phyloP scores from a whole-genome alignment of 2,329 filamentous ascomycete genomes.

The Macrophomina pseudophaseolina region DNA sequence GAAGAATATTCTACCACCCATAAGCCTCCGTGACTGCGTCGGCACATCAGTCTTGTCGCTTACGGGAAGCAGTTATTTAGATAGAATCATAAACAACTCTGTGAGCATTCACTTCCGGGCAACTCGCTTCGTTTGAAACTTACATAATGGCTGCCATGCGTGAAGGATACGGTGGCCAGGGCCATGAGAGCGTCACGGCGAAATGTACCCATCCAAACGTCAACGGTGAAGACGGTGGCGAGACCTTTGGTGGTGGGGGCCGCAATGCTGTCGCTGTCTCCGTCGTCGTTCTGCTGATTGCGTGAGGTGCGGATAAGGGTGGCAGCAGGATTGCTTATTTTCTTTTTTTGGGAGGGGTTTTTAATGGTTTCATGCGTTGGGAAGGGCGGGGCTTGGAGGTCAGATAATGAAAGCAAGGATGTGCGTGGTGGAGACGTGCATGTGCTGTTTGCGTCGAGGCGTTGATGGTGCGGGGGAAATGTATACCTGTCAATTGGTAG shows the following conservation, averaged over 20 bases:
- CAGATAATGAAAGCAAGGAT: neutral
- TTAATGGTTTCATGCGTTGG: neutral
- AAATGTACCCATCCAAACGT: constrained; percentile 39
- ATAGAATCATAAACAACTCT: too few species aligned
- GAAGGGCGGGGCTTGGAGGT: neutral
- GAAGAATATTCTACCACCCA: too few species aligned
- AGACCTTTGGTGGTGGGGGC: neutral
- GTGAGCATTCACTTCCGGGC: too few species aligned
- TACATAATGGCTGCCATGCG: constrained; percentile 29
- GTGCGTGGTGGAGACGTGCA: neutral
- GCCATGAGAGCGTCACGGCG: constrained; percentile 36
- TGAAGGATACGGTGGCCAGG: constrained; percentile 49
- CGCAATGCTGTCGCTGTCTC: too few species aligned
- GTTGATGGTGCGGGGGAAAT: too few species aligned
- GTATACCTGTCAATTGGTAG: too few species aligned
- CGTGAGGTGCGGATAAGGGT: neutral
- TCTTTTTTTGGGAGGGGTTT: too few species aligned
- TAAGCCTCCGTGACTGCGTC: too few species aligned
- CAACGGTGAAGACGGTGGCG: constrained; percentile 29
- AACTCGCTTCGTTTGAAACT: too few species aligned
- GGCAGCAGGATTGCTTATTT: neutral
- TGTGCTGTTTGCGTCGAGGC: too few species aligned
- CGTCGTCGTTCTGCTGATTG: neutral
- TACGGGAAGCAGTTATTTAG: too few species aligned
- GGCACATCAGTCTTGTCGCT: too few species aligned